These are phyloP conservation scores for Penicillium samsonianum DNA, from an alignment of 495 filamentous ascomycete genomes.

Conservation along the genomic window DNA sequence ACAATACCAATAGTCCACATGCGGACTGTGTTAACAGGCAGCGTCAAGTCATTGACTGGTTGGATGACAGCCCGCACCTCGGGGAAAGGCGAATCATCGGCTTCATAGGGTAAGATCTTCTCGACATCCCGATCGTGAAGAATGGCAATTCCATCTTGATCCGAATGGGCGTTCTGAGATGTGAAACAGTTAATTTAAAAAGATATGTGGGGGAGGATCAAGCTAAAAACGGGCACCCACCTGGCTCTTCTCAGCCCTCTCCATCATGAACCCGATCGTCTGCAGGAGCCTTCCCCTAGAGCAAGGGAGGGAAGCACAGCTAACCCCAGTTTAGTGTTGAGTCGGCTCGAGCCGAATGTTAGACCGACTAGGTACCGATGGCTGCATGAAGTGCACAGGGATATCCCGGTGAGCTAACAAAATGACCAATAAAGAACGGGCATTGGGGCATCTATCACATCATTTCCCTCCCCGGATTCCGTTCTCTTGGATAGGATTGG, in stretches of 20 bases:
- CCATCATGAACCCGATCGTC: not conserved
- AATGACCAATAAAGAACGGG: not conserved
- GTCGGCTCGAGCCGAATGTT: constrained; percentile 6
- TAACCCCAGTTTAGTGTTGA: not conserved
- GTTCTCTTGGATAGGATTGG: constrained; percentile 4
- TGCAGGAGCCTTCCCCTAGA: not conserved
- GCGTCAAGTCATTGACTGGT: constrained; percentile 63
- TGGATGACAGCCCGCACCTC: constrained; percentile 54
- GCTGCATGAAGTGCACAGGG: not conserved
- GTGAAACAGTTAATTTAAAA: not conserved
- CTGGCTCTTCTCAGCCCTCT: constrained; percentile 17
- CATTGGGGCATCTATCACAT: not conserved
- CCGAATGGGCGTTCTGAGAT: constrained; percentile 11
- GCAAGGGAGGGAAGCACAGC: not conserved
- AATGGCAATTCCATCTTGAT: constrained; percentile 23
- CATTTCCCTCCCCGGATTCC: not conserved
- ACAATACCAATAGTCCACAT: constrained; percentile 72
- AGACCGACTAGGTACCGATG: not conserved
- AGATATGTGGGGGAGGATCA: not conserved
- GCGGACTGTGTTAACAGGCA: constrained; percentile 67
- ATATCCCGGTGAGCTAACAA: not conserved
- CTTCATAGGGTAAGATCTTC: constrained; percentile 43
- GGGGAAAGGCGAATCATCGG: constrained; percentile 70
- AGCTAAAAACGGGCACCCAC: constrained; percentile 12
- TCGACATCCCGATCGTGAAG: constrained; percentile 43